Evolutionary conservation across 2,329 filamentous ascomycete species (phyloP), one percentile per base, ranked within the genome.

Genomic region (Microdochium bolleyi): DNA sequence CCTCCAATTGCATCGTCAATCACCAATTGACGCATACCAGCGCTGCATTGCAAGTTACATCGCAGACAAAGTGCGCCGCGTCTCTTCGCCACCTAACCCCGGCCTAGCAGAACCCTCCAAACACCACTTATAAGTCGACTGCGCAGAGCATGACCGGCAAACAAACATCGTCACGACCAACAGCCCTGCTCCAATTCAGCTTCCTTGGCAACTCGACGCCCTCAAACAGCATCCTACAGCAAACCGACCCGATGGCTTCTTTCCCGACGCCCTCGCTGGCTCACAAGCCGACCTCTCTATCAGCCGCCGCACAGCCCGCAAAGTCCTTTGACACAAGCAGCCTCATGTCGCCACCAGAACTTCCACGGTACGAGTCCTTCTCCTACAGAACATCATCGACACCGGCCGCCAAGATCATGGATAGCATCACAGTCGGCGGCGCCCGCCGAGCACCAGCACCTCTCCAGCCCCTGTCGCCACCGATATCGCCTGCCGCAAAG

Each of bases 271-370:
- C 37, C 37, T 7, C 9, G 7, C 13, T 8, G 37, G 41, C 41
- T 38, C n/a, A 38, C n/a, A 38, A 38, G 34, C 14, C 34, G 5
- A 14, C 11, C 13, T 16, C 34, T 5, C 13, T 19, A 19, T 19
- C 11, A 5, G n/a, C 34, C 4, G n/a, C 34, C 11, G 34, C 34
- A 46, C 55, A 62, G 30, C 41, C 59, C 3, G 76, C 72, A 62
- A 78, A 76, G 58, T 59, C 64, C 2, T 60, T 75, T 51, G 71
- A 76, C 56, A 78, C 80, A 57, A 75, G 65, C 69, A 83, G 71
- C 55, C 69, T 85, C 54, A 83, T 85, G 76, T 85, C 82, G 22
- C 82, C 82, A 30, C 82, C 82, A 22, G 81, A 84, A 37, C 70
- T 71, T n/a, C 64, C 73, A 32, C 74, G 72, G 49, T 67, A 72